These are phyloP conservation scores for Wallacemonas sp. DNA, from an alignment of 208 protist genomes.

Conservation along the genomic window DNA sequence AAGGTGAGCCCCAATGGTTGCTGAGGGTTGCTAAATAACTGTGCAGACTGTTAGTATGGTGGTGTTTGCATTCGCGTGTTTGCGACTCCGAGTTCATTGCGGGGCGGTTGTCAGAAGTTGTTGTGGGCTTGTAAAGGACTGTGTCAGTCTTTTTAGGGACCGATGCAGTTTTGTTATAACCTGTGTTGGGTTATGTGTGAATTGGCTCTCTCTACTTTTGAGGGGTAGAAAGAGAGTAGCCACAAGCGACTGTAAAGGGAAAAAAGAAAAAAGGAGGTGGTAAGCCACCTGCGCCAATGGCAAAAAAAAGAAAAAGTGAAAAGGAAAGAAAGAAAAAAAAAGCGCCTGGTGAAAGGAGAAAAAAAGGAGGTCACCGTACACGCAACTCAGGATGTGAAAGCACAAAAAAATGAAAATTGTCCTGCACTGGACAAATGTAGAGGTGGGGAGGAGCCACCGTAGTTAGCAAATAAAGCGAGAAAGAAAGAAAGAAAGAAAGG, in stretches of 20 bases:
- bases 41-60: not conserved
- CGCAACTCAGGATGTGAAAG: constrained; percentile 7
- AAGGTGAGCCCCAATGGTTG: not conserved
- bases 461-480: not conserved
- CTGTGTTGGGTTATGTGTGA: no score
- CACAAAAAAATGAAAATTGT: not conserved
- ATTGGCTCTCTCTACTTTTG: no score
- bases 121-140: no score
- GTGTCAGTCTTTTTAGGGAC: no score
- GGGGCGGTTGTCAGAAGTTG: not conserved
- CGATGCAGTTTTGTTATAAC: no score
- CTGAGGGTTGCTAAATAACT: not conserved
- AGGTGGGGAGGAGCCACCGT: not conserved
- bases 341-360: constrained; percentile 1
- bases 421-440: not conserved
- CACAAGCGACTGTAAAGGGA: no score
- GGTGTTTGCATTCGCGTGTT: not conserved
- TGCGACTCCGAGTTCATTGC: not conserved
- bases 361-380: constrained; percentile 6
- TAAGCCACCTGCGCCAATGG: not conserved
- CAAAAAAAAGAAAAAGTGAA: not conserved
- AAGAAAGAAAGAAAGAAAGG: no score
- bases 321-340: not conserved
- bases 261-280: not conserved
- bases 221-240: no score